Evolutionary conservation across 2,329 filamentous ascomycete species (phyloP), one percentile per base, ranked within the genome.

Genomic region (Trichoderma aggressivum): DNA sequence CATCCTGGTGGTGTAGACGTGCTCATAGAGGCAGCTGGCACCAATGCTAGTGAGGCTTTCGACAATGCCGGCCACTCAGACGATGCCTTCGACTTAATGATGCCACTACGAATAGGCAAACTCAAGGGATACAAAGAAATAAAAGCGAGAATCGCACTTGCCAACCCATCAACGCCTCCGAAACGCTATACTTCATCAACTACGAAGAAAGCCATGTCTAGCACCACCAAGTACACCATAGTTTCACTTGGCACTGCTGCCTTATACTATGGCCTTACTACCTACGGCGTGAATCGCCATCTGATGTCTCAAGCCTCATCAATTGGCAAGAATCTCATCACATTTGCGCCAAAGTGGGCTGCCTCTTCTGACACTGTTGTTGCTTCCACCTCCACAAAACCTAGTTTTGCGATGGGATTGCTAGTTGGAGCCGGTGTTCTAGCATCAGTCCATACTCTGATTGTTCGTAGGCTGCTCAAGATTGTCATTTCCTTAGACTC

Each of bases 121-220:
- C 56, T 60, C 10, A 60, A 32, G 11, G 30, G 56, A 21, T 60
- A 60, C 18, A 60, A 32, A 30, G 36, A 60, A 12, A 36, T n/a
- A 3, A 60, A 34, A n/a, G 28, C 30, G 3, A 32, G 28, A 36
- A 11, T 32, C 12, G n/a, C 28, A 7, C 56, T 21, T 11, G 30
- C n/a, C 12, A 32, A 32, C 8, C n/a, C 18, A 7, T 8, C 10
- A 21, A 50, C 30, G 7, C 1, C 56, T 34, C 12, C 30, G 11
- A 61, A 39, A 18, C 7, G 11, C 10, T 26, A 18, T 5, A 5
- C 26, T 14, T n/a, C 28, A 16, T 3, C 30, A 32, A 10, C 43
- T 21, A 50, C 8, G 3, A 5, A 21, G 8, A n/a, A 21, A n/a
- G 0, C 0, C n/a, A 12, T 10, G 4, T 50, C n/a, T 0, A 16